A percentile compares a stretch with the other conserved stretches of the same genome.
These are phyloP conservation scores for Fraxinus excelsior DNA, from an alignment of 257 asterid genomes.

Conservation along the genomic window DNA sequence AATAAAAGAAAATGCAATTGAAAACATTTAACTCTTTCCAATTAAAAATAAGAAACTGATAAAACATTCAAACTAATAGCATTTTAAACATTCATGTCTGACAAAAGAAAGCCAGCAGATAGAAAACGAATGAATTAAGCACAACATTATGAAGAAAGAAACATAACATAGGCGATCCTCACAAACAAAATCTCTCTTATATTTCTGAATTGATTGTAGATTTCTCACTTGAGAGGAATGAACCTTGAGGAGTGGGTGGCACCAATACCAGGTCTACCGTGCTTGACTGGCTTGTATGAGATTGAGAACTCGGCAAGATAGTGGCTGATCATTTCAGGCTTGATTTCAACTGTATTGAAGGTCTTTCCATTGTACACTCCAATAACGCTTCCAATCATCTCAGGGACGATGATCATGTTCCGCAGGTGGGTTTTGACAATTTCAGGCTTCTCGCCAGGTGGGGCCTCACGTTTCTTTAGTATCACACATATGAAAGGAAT, in stretches of 20 bases:
- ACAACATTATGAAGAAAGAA: background rate
- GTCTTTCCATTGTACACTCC: slow-evolving; percentile 40
- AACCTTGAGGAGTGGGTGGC: slow-evolving; percentile 44
- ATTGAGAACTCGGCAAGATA: slow-evolving; percentile 43
- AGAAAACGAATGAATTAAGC: background rate
- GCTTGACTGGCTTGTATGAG: slow-evolving; percentile 44
- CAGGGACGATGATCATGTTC: slow-evolving; percentile 37
- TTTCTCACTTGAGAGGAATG: slow-evolving; percentile 13
- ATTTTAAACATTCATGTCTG: background rate
- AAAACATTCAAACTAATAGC: background rate
- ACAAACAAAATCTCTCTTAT: background rate
- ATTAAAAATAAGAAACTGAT: background rate
- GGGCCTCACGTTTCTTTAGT: slow-evolving; percentile 31
- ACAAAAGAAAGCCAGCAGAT: background rate
- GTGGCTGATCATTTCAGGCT: slow-evolving; percentile 42
- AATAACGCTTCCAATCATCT: slow-evolving; percentile 36
- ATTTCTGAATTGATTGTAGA: background rate
- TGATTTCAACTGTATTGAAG: slow-evolving; percentile 36
- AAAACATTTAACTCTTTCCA: background rate
- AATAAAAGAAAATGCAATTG: background rate
- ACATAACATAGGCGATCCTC: background rate
- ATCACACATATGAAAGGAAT: background rate
- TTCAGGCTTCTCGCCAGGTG: slow-evolving; percentile 38
- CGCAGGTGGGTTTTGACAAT: slow-evolving; percentile 34
- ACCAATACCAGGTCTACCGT: slow-evolving; percentile 44